phyloP scores from a whole-genome alignment of 306 rosid genomes.

The Lithocarpus polystachyus region DNA sequence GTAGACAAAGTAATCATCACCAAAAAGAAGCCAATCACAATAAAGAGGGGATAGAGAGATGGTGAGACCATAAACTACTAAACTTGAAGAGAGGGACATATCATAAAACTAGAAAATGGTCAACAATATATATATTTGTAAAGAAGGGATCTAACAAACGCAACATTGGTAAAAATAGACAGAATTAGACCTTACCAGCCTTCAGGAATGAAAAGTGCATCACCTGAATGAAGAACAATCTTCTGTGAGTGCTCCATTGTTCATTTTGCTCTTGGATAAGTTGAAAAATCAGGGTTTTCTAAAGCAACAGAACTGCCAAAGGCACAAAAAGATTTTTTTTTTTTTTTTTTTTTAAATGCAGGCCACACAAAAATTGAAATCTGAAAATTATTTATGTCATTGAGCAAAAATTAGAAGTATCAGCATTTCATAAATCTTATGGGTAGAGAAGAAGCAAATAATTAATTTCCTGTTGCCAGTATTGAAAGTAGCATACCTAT shows the following conservation, averaged over 20 bases:
- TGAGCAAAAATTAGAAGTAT: neutral
- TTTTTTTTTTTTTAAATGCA: no score
- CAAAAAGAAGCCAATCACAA: neutral
- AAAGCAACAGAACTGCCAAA: constrained; percentile 65
- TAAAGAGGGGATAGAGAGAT: neutral
- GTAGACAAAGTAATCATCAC: neutral
- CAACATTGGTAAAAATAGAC: constrained; percentile 1
- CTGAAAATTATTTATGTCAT: neutral
- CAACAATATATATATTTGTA: neutral
- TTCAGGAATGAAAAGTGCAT: constrained; percentile 93
- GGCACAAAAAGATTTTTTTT: neutral
- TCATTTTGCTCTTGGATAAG: constrained; percentile 72
- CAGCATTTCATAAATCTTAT: no score
- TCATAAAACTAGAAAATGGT: neutral
- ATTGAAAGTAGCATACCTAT: constrained; percentile 51
- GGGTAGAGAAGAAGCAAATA: no score
- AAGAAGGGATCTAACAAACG: constrained; percentile 21
- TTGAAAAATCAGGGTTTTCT: constrained; percentile 70
- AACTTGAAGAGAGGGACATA: neutral
- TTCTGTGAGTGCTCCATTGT: constrained; percentile 58
- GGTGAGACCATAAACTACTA: neutral
- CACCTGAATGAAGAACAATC: constrained; percentile 77
- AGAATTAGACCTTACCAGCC: constrained; percentile 68
- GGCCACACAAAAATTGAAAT: neutral
- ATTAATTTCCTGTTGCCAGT: neutral